Evolutionary conservation across 345 rosid species (phyloP).

Genomic region (Erucastrum elatum): DNA sequence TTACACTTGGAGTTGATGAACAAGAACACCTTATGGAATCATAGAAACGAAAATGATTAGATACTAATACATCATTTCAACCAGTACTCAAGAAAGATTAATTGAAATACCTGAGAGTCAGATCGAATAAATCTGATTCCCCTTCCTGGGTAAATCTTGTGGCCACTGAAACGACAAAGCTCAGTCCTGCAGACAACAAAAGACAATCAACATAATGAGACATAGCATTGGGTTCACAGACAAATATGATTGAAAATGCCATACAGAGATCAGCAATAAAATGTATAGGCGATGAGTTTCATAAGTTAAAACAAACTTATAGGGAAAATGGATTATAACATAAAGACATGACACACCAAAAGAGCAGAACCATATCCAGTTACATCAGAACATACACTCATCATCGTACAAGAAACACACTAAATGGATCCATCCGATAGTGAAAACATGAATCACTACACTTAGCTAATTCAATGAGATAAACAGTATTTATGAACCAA

Average conservation of each 20-base stretch:
- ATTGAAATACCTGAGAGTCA: constrained; percentile 40
- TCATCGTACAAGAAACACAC: background rate
- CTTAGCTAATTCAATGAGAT: background rate
- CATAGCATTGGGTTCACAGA: background rate
- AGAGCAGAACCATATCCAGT: constrained; percentile 15
- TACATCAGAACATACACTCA: background rate
- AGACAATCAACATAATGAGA: background rate
- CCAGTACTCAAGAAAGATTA: background rate
- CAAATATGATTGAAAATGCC: background rate
- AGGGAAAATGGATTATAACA: background rate
- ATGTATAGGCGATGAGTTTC: background rate
- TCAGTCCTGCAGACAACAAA: constrained; percentile 33
- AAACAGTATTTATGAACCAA: background rate
- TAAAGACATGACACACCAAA: background rate
- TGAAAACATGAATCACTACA: background rate
- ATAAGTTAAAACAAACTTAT: background rate
- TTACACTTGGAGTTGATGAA: constrained; percentile 87
- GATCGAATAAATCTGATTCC: constrained; percentile 44
- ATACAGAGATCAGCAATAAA: background rate
- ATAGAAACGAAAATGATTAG: background rate
- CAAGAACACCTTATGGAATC: constrained; percentile 66
- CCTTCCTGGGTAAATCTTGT: constrained; percentile 43
- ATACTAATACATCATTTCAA: background rate
- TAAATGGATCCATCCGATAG: background rate
- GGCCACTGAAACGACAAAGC: constrained; percentile 46